Base-by-base conservation (phyloP, 2,329 filamentous ascomycete genomes). In the Stachybotrys elegans region DNA sequence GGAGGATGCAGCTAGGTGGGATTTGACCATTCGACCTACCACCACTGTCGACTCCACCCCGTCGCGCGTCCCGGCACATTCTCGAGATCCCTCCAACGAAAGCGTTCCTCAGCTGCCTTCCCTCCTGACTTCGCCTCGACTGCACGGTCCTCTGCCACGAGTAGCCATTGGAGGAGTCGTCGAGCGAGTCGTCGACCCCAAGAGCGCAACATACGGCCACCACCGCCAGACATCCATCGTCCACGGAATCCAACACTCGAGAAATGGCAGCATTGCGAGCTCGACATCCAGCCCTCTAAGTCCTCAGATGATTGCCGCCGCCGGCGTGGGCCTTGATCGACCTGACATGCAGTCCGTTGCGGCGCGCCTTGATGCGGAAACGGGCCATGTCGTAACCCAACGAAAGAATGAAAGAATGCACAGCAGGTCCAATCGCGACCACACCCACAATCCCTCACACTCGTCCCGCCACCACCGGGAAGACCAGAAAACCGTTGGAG, bases 191-290 rank as follows among this genome's bases (percentile, higher is more conserved):
- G 65, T 74, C 47, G 79, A 83, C 35, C 52, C 72, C 39, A 83
- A 81, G 58, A 65, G 67, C 35, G 68, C 68, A 25, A 58, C 71
- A 20, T 83, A 97, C 73, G 88, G 88, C 47, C 91, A 98, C 65
- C 90, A 97, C 68, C 84, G 93, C 44, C 90, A 98, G 70, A 95
- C 92, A 1, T 97, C 92, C 40, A 96, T 97, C 56, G 91, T 97
- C 45, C 88, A 97, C 80, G 92, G 93, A 58, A 84, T 95, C 54
- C 91, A 95, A 64, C 93, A 98, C 79, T 80, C 80, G 56, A 76
- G 92, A 67, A 95, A 94, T 76, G 86, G 90, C 56, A 96, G 91
- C 69, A 81, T 86, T 58, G 81, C 83, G 51, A 90, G 88, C 61
- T 81, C 86, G 45, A 80, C 85, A 27, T 84, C 85, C 22, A 95